Base-by-base conservation (phyloP, 495 filamentous ascomycete species). In the Daldinia grandis region DNA sequence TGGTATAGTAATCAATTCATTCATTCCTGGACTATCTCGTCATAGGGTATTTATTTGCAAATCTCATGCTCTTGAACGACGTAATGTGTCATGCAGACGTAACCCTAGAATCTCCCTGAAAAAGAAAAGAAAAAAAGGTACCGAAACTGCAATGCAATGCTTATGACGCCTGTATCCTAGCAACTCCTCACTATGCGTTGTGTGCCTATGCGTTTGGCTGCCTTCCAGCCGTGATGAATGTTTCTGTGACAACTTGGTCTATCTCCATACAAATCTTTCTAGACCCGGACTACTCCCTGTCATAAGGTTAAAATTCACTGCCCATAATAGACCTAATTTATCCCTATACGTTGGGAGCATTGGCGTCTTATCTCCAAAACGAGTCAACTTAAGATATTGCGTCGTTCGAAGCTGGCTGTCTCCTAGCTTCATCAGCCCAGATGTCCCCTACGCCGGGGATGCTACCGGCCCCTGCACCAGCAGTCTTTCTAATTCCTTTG, bases 401-500 rank as follows among this genome's bases (percentile, higher is more conserved):
- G n/a, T 63, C 58, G 24, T 28, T 28, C 5, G 63, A 35, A 58
- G 21, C 37, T 14, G 28, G 17, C 12, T 44, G 60, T 35, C 33
- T 61, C 28, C 51, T 21, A n/a, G 44, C n/a, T 24, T 72, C 66
- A 0, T 77, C 71, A 3, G 49, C 40, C 69, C 74, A 74, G 12
- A 68, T 49, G 5, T 77, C 76, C 19, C 70, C 55, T 15, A 72
- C 28, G 24, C 71, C 72, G 17, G 73, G 67, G 6, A 74, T 58
- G 9, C 25, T 55, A 3, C 59, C 31, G 14, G 25, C 24, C 37
- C 59, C 57, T 33, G 28, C 60, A n/a, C 33, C 58, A 14, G 27
- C 55, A 9, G 60, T 55, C 44, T 76, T 78, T 53, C 69, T 79
- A 0, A 19, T 19, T 0, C 71, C 77, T 64, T 85, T 86, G 9